phyloP scores from a whole-genome alignment of 768 basidiomycete species.

The Mycena indigotica region DNA sequence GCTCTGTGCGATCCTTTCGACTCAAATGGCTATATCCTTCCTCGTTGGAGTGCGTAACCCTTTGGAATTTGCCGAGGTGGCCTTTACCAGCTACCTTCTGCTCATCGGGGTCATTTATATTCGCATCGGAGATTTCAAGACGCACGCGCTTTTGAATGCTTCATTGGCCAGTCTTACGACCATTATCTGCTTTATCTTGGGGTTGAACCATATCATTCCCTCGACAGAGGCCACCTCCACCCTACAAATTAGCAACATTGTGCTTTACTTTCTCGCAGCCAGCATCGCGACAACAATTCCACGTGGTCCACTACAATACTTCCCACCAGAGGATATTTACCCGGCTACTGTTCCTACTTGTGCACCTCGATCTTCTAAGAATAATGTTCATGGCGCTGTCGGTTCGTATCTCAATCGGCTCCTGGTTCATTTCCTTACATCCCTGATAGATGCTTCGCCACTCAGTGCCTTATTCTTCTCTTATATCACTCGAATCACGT shows the following conservation, averaged over 20 bases:
- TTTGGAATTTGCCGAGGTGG: background rate
- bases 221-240: background rate
- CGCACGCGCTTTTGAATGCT: background rate
- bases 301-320: slow-evolving; percentile 4
- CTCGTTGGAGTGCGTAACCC: too few relatives aligned
- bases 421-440: background rate
- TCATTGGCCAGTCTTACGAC: background rate
- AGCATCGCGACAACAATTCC: background rate
- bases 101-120: background rate
- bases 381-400: slow-evolving; percentile 9
- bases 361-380: background rate
- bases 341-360: background rate
- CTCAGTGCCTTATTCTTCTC: slow-evolving; percentile 4
- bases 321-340: background rate
- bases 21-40: too few relatives aligned
- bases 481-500: slow-evolving; percentile 3
- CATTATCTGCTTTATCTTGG: background rate
- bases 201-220: slow-evolving; percentile 1
- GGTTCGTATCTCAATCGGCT: background rate
- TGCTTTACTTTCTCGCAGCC: slow-evolving; percentile 2
- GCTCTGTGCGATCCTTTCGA: background rate
- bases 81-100: background rate
- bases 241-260: background rate
- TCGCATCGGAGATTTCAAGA: background rate
- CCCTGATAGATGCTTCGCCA: slow-evolving; percentile 3